Conservation (phyloP, 345 rosid species). For the Citrus medica region DNA sequence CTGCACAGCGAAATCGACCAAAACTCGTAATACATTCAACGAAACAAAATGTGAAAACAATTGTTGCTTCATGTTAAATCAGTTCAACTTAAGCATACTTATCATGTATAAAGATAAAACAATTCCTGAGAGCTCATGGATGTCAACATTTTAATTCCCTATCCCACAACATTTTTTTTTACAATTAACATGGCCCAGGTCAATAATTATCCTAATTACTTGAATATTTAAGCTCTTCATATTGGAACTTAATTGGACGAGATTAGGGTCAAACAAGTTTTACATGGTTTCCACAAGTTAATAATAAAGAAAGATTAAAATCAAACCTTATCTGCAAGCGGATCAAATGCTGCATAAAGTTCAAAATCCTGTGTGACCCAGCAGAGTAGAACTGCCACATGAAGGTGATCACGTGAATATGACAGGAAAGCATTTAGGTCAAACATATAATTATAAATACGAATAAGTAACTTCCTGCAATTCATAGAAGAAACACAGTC, state of each 20-base stretch:
- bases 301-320: background rate
- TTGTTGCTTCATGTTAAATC: background rate
- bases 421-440: background rate
- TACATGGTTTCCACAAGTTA: background rate
- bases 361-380: constrained; percentile 98
- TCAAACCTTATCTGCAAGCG: constrained; percentile 92
- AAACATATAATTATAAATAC: background rate
- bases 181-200: background rate
- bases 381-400: constrained; percentile 77
- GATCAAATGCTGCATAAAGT: constrained; percentile 97
- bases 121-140: background rate
- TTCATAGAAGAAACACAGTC: background rate
- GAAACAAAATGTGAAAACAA: background rate
- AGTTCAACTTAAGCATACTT: background rate
- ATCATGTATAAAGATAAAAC: background rate
- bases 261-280: background rate
- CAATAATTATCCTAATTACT: background rate
- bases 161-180: background rate
- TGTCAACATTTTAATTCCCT: background rate
- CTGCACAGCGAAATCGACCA: constrained; percentile 32
- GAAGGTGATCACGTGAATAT: background rate
- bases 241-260: background rate
- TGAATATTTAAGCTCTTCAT: background rate
- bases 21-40: background rate
- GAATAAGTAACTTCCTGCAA: background rate